A percentile compares a stretch with the other conserved stretches of the same genome.
These are phyloP conservation scores for Aspergillus caelatus DNA, from an alignment of 2,329 filamentous ascomycete genomes.

Conservation along the genomic window DNA sequence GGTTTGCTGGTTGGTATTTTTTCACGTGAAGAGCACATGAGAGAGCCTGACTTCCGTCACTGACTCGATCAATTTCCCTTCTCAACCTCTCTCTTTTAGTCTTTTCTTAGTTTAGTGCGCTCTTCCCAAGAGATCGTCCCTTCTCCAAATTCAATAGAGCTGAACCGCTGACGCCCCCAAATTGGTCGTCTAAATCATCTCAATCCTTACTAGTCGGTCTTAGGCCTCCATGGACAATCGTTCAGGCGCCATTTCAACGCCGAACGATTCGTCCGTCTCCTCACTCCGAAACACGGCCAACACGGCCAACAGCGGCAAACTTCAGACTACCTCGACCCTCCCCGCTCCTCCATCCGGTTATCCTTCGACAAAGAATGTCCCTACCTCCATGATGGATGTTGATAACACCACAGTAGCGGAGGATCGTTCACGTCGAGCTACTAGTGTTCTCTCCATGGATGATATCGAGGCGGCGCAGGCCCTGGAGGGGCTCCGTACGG, in stretches of 20 bases:
- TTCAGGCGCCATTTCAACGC: constrained; percentile 20
- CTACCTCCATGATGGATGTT: constrained; percentile 42
- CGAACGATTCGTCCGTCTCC: constrained; percentile 18
- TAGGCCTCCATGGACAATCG: constrained; percentile 23
- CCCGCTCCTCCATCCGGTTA: constrained; percentile 16
- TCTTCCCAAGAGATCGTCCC: constrained; percentile 13
- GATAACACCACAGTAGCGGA: constrained; percentile 38
- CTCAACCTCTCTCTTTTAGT: neutral
- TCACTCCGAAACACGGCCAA: constrained; percentile 19
- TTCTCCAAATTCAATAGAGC: constrained; percentile 5
- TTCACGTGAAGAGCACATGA: constrained; percentile 19
- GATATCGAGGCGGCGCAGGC: constrained; percentile 70
- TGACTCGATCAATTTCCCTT: neutral
- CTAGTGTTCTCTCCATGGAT: constrained; percentile 52
- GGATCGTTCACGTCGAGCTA: constrained; percentile 46
- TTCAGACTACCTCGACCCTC: constrained; percentile 12
- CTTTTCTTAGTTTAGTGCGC: neutral
- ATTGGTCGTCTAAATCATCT: neutral
- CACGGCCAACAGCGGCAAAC: constrained; percentile 7
- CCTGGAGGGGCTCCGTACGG: constrained; percentile 72
- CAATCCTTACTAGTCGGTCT: constrained; percentile 6
- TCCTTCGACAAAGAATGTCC: constrained; percentile 28
- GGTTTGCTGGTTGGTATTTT: neutral
- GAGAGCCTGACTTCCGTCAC: neutral
- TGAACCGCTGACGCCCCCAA: neutral